Evolutionary conservation across 441 rosid genomes (phyloP).

Genomic region (Macaranga tanarius): DNA sequence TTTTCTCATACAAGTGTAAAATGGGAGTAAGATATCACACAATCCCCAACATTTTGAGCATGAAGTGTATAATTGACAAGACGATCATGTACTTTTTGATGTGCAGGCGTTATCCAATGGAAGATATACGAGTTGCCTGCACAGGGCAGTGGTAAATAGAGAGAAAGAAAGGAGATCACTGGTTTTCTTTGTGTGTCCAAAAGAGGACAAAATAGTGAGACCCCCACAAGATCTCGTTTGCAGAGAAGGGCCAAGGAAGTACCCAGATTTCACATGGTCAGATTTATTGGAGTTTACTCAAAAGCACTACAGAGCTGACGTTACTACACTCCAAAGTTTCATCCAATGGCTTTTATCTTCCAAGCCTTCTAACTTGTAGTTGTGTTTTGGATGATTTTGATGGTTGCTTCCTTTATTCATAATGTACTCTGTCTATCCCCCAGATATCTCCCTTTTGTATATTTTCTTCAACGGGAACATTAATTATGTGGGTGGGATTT

Average conservation of each 20-base stretch:
- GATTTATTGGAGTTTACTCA: conserved; percentile 45
- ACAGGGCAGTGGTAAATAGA: conserved; percentile 47
- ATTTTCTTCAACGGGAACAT: no score
- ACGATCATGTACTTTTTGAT: background rate
- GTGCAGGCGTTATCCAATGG: conserved; percentile 52
- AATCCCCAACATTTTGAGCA: no score
- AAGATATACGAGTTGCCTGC: conserved; percentile 47
- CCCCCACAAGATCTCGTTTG: conserved; percentile 38
- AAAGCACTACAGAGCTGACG: conserved; percentile 44
- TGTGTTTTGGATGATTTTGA: background rate
- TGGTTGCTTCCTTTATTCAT: background rate
- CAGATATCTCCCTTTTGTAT: background rate
- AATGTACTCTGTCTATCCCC: background rate
- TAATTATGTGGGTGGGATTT: background rate
- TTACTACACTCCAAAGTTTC: conserved; percentile 42
- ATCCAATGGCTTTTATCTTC: conserved; percentile 31
- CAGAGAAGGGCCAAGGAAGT: conserved; percentile 28
- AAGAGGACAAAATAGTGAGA: conserved; percentile 38
- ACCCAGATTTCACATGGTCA: conserved; percentile 57
- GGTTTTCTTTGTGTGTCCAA: conserved; percentile 50
- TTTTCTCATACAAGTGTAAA: no score
- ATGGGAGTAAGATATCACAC: no score
- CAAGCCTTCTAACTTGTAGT: background rate
- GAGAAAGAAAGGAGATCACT: conserved; percentile 38
- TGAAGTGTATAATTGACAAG: no score